A percentile compares a stretch with the other conserved stretches of the same genome.
Conservation (phyloP, 306 rosid genomes). For the Dalbergia cochinchinensis region DNA sequence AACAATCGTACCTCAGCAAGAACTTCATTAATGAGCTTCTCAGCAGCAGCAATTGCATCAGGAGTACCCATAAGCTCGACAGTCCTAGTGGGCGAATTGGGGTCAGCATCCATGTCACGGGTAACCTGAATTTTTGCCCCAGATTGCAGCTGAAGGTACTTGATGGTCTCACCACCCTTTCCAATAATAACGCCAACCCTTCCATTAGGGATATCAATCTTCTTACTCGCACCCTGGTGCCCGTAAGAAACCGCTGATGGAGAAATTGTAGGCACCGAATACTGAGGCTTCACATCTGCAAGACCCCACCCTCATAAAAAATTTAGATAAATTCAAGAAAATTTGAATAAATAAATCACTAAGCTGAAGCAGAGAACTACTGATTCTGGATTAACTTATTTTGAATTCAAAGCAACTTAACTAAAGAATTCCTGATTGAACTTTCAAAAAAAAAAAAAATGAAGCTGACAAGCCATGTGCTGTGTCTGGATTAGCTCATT, state of each 20-base stretch:
- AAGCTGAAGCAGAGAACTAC: background rate
- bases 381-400: background rate
- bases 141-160: slow-evolving; percentile 92
- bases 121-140: slow-evolving; percentile 98
- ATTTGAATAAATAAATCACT: background rate
- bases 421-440: background rate
- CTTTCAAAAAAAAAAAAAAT: background rate
- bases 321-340: background rate
- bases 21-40: slow-evolving; percentile 86
- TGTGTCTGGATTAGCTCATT: background rate
- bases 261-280: slow-evolving; percentile 54
- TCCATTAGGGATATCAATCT: slow-evolving; percentile 90
- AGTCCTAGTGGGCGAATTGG: slow-evolving; percentile 61
- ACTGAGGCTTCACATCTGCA: slow-evolving; percentile 70
- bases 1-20: slow-evolving; percentile 75
- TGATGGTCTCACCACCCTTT: slow-evolving; percentile 95
- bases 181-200: slow-evolving; percentile 98
- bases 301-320: slow-evolving; percentile 6
- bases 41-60: slow-evolving; percentile 84
- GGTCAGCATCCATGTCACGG: slow-evolving; percentile 92
- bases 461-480: background rate
- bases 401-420: background rate
- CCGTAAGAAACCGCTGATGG: slow-evolving; percentile 66
- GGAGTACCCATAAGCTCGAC: slow-evolving; percentile 94
- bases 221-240: slow-evolving; percentile 75